phyloP scores from a whole-genome alignment of 441 rosid genomes.

The California macrophylla region DNA sequence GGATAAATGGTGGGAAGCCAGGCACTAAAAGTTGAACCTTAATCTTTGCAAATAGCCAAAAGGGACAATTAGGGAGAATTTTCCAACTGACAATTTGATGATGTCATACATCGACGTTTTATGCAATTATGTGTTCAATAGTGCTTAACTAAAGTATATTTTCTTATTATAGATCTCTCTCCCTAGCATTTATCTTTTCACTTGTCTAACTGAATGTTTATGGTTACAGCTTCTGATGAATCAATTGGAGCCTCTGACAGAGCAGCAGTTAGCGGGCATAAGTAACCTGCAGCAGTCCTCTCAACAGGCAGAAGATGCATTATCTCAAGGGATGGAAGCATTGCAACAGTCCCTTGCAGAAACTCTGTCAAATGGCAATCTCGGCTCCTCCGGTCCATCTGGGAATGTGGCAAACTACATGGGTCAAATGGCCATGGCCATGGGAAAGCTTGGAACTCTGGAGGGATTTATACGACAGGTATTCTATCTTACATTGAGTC shows the following conservation, averaged over 20 bases:
- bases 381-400: conserved; percentile 76
- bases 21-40: too few relatives aligned
- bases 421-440: conserved; percentile 99
- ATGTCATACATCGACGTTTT: neutral
- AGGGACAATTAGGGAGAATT: too few relatives aligned
- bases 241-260: conserved; percentile 86
- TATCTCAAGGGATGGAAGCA: conserved; percentile 97
- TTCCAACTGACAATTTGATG: neutral
- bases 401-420: conserved; percentile 89
- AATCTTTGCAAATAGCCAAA: too few relatives aligned
- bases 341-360: conserved; percentile 86
- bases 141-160: neutral
- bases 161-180: neutral
- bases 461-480: conserved; percentile 91
- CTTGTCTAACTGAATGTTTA: neutral
- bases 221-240: conserved; percentile 64
- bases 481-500: neutral
- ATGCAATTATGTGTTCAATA: neutral
- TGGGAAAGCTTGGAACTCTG: conserved; percentile 91
- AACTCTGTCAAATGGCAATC: conserved; percentile 75
- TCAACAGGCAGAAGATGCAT: conserved; percentile 93
- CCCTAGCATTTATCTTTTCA: neutral
- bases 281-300: conserved; percentile 86
- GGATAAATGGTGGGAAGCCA: too few relatives aligned
- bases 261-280: conserved; percentile 68